phyloP scores from a whole-genome alignment of 2,329 filamentous ascomycete species.

The Fusarium annulatum region DNA sequence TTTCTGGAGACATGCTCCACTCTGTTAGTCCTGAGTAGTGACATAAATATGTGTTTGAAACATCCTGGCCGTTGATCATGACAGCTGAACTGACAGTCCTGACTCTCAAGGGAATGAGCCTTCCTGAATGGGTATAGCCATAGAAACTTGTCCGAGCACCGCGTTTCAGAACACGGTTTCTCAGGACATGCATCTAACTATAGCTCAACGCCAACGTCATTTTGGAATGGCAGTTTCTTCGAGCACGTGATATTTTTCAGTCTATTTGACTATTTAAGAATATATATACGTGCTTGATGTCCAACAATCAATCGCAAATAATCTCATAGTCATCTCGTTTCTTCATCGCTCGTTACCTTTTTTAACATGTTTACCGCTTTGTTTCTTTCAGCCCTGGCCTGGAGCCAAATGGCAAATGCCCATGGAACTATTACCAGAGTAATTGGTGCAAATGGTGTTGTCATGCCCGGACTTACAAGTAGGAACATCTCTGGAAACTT shows the following conservation, averaged over 20 bases:
- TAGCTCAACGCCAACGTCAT: background rate
- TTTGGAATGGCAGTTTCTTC: background rate
- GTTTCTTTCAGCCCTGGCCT: conserved; percentile 1
- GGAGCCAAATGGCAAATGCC: background rate
- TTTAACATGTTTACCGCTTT: background rate
- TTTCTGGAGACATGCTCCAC: background rate
- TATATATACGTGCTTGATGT: background rate
- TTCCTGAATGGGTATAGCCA: background rate
- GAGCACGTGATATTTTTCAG: background rate
- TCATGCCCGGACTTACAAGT: conserved; percentile 15
- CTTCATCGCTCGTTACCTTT: background rate
- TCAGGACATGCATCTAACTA: background rate
- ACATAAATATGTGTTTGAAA: background rate
- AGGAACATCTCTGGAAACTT: background rate
- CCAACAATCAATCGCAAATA: background rate
- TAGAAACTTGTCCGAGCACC: background rate
- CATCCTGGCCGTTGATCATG: background rate
- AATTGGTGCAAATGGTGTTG: background rate
- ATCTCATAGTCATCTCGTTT: background rate
- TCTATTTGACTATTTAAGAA: background rate
- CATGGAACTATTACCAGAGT: conserved; percentile 17
- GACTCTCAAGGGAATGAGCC: background rate
- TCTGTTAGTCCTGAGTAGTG: background rate
- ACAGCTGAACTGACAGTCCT: background rate
- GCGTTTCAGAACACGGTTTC: background rate